phyloP scores from a whole-genome alignment of 2,329 filamentous ascomycete species.

The Dothistroma septosporum region DNA sequence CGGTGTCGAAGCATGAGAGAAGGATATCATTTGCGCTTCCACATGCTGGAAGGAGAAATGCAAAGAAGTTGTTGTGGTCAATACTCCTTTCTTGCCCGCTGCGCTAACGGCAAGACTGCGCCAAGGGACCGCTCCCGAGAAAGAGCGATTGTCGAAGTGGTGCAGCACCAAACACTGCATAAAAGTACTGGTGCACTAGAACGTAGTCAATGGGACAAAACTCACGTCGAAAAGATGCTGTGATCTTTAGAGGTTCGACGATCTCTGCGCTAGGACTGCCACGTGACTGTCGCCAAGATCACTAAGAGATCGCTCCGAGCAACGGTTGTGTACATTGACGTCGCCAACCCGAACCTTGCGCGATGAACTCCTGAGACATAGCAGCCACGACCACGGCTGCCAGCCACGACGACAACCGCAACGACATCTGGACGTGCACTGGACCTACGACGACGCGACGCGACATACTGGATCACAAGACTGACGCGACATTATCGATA shows the following conservation, averaged over 20 bases:
- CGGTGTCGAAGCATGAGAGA: neutral
- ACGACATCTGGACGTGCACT: neutral
- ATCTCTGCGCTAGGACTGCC: neutral
- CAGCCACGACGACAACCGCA: constrained; percentile 2
- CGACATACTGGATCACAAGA: neutral
- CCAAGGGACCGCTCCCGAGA: neutral
- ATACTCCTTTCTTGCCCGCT: neutral
- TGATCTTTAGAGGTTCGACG: neutral
- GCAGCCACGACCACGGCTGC: neutral
- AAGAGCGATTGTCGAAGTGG: neutral
- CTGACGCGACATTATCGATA: neutral
- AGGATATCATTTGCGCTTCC: neutral
- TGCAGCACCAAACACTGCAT: neutral
- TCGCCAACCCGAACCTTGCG: neutral
- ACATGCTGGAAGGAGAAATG: neutral
- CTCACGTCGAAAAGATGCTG: neutral
- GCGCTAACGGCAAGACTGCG: neutral
- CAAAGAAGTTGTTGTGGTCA: neutral
- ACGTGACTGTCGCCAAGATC: neutral
- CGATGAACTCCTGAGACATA: neutral
- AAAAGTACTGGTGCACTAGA: neutral
- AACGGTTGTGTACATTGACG: neutral
- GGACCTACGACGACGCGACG: constrained; percentile 2
- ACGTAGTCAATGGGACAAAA: neutral
- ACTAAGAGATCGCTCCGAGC: neutral